phyloP scores from a whole-genome alignment of 1,284 basidiomycete species.

The Moniliella sp. region DNA sequence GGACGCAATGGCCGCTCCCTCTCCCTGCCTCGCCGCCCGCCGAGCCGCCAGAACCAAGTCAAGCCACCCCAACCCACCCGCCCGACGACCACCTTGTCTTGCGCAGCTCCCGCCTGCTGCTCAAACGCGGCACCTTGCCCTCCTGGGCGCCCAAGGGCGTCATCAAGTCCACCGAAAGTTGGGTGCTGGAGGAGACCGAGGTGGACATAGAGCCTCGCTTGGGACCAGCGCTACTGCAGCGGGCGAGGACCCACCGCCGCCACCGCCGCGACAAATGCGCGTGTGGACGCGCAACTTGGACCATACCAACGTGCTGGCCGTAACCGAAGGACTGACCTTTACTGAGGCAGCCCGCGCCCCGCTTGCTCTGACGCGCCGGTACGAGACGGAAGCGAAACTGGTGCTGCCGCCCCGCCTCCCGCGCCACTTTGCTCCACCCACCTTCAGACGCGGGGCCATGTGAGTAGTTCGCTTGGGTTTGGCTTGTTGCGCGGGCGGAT shows the following conservation, averaged over 20 bases:
- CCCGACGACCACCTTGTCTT: slow-evolving; percentile 43
- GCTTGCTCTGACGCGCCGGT: background rate
- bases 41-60: background rate
- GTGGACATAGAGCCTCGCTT: slow-evolving; percentile 19
- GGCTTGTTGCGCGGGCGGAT: slow-evolving; percentile 18
- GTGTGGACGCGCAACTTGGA: slow-evolving; percentile 30
- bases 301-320: slow-evolving; percentile 23
- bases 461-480: slow-evolving; percentile 19
- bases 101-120: slow-evolving; percentile 67
- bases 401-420: background rate
- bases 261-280: slow-evolving; percentile 11
- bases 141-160: slow-evolving; percentile 70
- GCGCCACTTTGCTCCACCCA: background rate
- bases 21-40: background rate
- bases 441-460: slow-evolving; percentile 14
- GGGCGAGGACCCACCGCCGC: background rate
- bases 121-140: slow-evolving; percentile 71
- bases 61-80: background rate
- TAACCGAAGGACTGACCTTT: slow-evolving; percentile 22
- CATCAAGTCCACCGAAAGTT: slow-evolving; percentile 36
- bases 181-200: slow-evolving; percentile 32
- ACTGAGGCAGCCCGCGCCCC: slow-evolving; percentile 2
- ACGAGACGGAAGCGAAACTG: background rate
- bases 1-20: slow-evolving; percentile 6
- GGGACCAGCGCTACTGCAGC: slow-evolving; percentile 3